Base-by-base conservation (phyloP, 2,329 filamentous ascomycete species). In the Plenodomus biglobosus region DNA sequence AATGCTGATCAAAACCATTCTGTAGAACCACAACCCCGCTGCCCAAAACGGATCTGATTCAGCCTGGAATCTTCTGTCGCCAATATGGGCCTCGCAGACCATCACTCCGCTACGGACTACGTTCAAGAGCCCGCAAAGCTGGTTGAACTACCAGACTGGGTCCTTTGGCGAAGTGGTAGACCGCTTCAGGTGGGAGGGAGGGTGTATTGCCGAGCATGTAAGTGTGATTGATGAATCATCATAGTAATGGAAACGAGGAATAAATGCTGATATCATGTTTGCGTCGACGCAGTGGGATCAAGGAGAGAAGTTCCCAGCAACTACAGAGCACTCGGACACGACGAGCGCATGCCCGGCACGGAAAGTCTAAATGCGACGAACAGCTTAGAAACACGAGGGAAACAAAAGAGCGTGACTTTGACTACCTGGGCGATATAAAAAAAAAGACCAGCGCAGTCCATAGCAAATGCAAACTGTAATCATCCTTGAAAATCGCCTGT, bases 251-350 rank as follows among this genome's bases (percentile, higher is more conserved):
- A n/a, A n/a, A n/a, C n/a, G n/a, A n/a, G n/a, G n/a, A n/a, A n/a
- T n/a, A n/a, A n/a, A n/a, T n/a, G n/a, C n/a, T n/a, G n/a, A n/a
- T n/a, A n/a, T n/a, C n/a, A n/a, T n/a, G n/a, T n/a, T n/a, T n/a
- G n/a, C n/a, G n/a, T n/a, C n/a, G n/a, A n/a, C n/a, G n/a, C 22
- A 67, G 62, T 67, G 64, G 64, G 64, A 67, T 36, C 55, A 61
- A 41, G 55, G 55, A 13, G 64, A 66, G 53, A 46, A 24, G 4
- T 62, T 59, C 24, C 61, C 60, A 7, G 18, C 46, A 0, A 38
- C 27, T 15, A 15, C 27, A 3, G 3, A 10, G 7, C 6, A 15
- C 6, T 15, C 27, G 27, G 3, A 10, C 11, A 15, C 27, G 3
- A 3, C 13, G 3, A 15, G 11, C 13, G 27, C 27, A 32, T 32